A percentile compares a stretch with the other conserved stretches of the same genome.
phyloP scores from a whole-genome alignment of 2,329 filamentous ascomycete genomes.

The Cyanodermella asteris region DNA sequence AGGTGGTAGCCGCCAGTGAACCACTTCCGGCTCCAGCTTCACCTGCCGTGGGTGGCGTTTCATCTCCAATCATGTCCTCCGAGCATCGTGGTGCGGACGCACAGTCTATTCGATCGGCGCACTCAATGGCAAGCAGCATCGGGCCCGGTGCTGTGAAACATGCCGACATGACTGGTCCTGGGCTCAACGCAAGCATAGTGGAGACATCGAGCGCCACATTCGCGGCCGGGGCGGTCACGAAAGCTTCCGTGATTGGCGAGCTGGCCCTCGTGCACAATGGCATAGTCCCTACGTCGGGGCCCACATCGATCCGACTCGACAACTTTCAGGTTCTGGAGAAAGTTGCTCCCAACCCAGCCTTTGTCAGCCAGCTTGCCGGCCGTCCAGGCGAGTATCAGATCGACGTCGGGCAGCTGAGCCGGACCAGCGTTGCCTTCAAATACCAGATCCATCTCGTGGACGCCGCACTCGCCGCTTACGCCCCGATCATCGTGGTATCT shows the following conservation, averaged over 20 bases:
- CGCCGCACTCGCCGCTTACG: slow-evolving; percentile 32
- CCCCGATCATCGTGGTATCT: slow-evolving; percentile 51
- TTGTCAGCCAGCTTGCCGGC: slow-evolving; percentile 45
- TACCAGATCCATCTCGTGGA: slow-evolving; percentile 65
- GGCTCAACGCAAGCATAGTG: slow-evolving; percentile 71
- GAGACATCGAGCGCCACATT: slow-evolving; percentile 80
- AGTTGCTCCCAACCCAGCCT: slow-evolving; percentile 81
- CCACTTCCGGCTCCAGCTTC: slow-evolving; percentile 12
- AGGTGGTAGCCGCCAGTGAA: slow-evolving; percentile 16
- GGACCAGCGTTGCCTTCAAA: slow-evolving; percentile 67
- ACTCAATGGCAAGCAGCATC: slow-evolving; percentile 50
- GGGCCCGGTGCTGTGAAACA: slow-evolving; percentile 46
- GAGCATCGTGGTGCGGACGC: slow-evolving; percentile 58
- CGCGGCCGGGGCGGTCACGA: slow-evolving; percentile 48
- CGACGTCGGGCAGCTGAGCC: slow-evolving; percentile 46
- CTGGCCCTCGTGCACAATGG: slow-evolving; percentile 67
- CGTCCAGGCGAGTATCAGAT: slow-evolving; percentile 62
- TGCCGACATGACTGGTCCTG: slow-evolving; percentile 56
- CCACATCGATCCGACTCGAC: slow-evolving; percentile 47
- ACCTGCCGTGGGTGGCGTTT: slow-evolving; percentile 1
- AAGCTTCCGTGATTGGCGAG: slow-evolving; percentile 61
- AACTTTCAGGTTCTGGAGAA: slow-evolving; percentile 77
- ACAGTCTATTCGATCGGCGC: slow-evolving; percentile 74
- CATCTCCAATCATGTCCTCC: slow-evolving; percentile 6
- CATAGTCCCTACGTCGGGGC: slow-evolving; percentile 11